Conservation (phyloP, 202 grass and related monocot species). For the Schoenoplectus triqueter region DNA sequence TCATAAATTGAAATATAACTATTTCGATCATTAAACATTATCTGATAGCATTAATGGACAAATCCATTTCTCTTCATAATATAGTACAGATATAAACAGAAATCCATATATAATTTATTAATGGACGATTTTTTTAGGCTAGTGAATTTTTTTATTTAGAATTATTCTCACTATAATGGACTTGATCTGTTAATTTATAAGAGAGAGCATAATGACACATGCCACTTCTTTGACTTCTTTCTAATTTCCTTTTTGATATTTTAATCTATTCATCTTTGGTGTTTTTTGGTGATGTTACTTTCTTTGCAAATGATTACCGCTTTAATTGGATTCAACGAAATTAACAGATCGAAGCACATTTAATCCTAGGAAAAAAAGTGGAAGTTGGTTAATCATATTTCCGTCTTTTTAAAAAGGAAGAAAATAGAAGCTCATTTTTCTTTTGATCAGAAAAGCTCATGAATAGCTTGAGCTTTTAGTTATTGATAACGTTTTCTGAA, state of each 20-base stretch:
- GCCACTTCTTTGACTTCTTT: slow-evolving; percentile 31
- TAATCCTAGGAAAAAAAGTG: neutral
- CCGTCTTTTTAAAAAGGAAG: neutral
- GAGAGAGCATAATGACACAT: slow-evolving; percentile 20
- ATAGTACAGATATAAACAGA: neutral
- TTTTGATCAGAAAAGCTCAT: neutral
- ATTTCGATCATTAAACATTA: too few species aligned
- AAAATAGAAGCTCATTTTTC: neutral
- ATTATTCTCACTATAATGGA: too few species aligned
- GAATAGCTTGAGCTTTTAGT: slow-evolving; percentile 16
- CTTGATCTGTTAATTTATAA: too few species aligned
- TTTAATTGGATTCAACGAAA: slow-evolving; percentile 31
- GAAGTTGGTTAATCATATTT: neutral
- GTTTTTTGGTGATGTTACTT: neutral
- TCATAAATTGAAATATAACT: too few species aligned
- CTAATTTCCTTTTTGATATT: neutral
- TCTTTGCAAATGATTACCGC: slow-evolving; percentile 27
- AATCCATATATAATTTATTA: neutral
- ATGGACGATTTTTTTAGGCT: too few species aligned
- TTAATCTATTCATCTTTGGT: neutral
- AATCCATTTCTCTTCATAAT: too few species aligned
- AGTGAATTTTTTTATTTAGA: too few species aligned
- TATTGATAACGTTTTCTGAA: neutral
- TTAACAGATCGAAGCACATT: slow-evolving; percentile 13
- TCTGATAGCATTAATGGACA: too few species aligned